Base-by-base conservation (phyloP, 352 stramenopile genomes). In the Plasmopara muralis region DNA sequence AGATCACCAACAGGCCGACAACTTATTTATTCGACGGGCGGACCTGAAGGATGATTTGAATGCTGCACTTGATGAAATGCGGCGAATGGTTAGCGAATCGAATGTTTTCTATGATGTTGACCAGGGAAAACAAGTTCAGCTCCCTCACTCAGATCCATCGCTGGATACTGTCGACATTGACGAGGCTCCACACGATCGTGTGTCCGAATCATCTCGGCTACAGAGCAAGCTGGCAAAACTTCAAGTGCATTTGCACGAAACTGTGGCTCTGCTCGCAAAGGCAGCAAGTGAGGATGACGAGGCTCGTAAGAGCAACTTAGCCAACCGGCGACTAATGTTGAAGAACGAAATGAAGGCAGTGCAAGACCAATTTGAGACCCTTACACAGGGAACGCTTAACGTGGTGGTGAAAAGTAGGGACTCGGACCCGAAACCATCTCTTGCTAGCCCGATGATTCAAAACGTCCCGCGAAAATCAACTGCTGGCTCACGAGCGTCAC, bases 261-360 rank as follows among this genome's bases (percentile, higher is more conserved):
- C 73, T 0, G 69, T 89, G 45, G 57, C 64, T 13, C 71, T 85
- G 34, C 61, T 92, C 28, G 70, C 78, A 13, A 72, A 77, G 47
- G 73, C 78, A 9, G 64, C 76, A 29, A 68, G 64, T 31, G 69
- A 77, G 9, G 83, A 84, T 42, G 69, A 92, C 30, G 62, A 72
- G 0, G 53, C 35, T 40, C 55, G 72, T 10, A 70, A 83, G 43
- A 58, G 50, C 9, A 60, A 83, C 25, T 50, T 92, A 25, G 81
- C 77, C 39, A 70, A 55, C 5, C 74, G 70, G 1, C 81, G 81
- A 33, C 46, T 80, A 5, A 62, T 83, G 37, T 52, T 92, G 14
- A 92, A 92, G 50, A 63, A 86, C 31, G 81, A 92, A 55, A 84
- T 89, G 62, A 77, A 77, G 52, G 55, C 72, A 2, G 62, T 87